Evolutionary conservation across 163 green algal genomes (phyloP).

Genomic region (Prototheca cutis): DNA sequence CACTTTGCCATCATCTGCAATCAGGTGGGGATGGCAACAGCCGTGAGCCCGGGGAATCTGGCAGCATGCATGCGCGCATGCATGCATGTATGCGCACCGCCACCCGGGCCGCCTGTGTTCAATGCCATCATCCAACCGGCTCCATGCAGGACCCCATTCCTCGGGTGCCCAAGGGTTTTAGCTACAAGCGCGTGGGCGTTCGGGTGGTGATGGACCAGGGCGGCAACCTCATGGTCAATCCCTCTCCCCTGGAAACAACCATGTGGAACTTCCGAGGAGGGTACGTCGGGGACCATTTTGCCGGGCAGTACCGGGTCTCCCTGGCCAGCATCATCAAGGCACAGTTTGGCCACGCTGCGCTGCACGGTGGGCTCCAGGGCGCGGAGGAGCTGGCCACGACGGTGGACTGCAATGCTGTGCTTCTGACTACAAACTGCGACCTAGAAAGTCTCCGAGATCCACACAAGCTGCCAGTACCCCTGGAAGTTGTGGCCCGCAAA

Average conservation of each 20-base stretch:
- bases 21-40: background rate
- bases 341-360: conserved; percentile 10
- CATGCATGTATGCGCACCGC: no score
- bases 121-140: no score
- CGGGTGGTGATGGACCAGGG: conserved; percentile 20
- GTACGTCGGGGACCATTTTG: conserved; percentile 11
- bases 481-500: background rate
- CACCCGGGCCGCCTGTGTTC: no score
- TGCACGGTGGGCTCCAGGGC: conserved; percentile 9
- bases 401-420: background rate
- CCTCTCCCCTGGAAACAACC: conserved; percentile 20
- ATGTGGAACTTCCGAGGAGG: background rate
- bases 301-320: conserved; percentile 6
- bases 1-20: conserved; percentile 42
- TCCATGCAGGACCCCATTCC: conserved; percentile 18
- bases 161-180: conserved; percentile 17
- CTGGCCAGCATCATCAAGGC: conserved; percentile 11
- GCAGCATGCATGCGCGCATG: background rate
- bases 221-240: conserved; percentile 34
- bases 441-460: background rate
- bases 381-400: background rate
- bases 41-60: background rate
- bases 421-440: background rate
- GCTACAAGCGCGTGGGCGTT: conserved; percentile 24
- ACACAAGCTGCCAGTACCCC: background rate